Base-by-base conservation (phyloP, 768 basidiomycete genomes). In the Cantharellus anzutake region DNA sequence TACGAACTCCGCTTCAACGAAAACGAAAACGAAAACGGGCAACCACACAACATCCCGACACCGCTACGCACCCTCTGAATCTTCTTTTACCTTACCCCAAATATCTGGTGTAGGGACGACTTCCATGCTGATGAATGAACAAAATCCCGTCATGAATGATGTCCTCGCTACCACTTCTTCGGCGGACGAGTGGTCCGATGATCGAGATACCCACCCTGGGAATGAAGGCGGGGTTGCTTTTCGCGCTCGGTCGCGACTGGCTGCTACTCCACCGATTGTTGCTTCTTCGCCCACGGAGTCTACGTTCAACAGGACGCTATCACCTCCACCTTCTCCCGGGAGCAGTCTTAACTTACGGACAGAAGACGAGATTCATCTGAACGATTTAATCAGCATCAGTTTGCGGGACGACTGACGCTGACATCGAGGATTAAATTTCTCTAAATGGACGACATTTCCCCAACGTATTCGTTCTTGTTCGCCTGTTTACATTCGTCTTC, bases 321-420 rank as follows among this genome's bases (percentile, higher is more conserved):
- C 56, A 7, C 7, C 37, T 14, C 35, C 56, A 5, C 35, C 38
- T 38, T 14, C 5, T 14, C 42, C 56, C 37, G 39, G 39, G 11
- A 60, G 62, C 3, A 63, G 62, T 41, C 56, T 63, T 48, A 62
- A 51, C 50, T 38, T 63, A 3, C 5, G 62, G 2, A 51, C 51
- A n/a, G 61, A 60, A 56, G 61, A 62, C 37, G 61, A 62, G 35
- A 38, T 62, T 35, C 61, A 62, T 51, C 41, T 62, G 51, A 52
- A 62, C 20, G 61, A 62, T 16, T 41, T 62, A 35, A 58, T 62
- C 5, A 60, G 60, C 20, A 59, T 61, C 20, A 29, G 20, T 29
- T 29, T 29, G 20, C 20, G 20, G 20, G 20, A 29, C 20, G 20
- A 29, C 20, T 29, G 20, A 29, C 20, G 20, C 20, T 29, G 20